Conservation (phyloP, 805 yeast genomes). For the Pichia californica region DNA sequence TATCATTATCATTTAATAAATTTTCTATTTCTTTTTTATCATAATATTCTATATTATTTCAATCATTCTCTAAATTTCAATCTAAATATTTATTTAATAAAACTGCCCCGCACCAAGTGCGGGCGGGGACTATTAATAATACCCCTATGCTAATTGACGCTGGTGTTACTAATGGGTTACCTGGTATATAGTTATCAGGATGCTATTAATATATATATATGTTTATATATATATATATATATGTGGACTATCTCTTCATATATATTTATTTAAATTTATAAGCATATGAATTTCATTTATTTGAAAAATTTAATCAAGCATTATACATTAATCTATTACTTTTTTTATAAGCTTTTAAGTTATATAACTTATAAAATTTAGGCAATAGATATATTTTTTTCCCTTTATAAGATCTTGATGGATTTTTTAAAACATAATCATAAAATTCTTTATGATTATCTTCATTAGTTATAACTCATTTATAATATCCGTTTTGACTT, state of each 20-base stretch:
- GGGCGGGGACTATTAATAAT: too few species aligned
- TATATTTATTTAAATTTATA: not conserved
- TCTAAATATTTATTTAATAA: not conserved
- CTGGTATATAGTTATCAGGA: conserved; percentile 1
- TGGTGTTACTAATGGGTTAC: conserved; percentile 1
- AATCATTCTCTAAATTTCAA: not conserved
- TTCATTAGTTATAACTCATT: not conserved
- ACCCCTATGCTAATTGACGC: not conserved
- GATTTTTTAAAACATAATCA: not conserved
- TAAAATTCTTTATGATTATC: not conserved
- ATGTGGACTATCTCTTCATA: not conserved
- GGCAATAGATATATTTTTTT: not conserved
- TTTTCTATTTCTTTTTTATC: not conserved
- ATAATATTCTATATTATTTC: not conserved
- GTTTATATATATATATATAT: too few species aligned
- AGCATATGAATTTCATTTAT: not conserved
- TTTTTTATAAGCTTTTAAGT: not conserved
- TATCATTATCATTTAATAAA: not conserved
- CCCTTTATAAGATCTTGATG: not conserved
- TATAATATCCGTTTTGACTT: not conserved
- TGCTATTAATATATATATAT: not conserved
- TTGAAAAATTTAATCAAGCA: not conserved
- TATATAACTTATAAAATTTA: not conserved
- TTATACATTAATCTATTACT: not conserved
- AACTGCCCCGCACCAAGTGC: too few species aligned